Conservation (phyloP, 2,329 filamentous ascomycete species). For the Xylaria multiplex region DNA sequence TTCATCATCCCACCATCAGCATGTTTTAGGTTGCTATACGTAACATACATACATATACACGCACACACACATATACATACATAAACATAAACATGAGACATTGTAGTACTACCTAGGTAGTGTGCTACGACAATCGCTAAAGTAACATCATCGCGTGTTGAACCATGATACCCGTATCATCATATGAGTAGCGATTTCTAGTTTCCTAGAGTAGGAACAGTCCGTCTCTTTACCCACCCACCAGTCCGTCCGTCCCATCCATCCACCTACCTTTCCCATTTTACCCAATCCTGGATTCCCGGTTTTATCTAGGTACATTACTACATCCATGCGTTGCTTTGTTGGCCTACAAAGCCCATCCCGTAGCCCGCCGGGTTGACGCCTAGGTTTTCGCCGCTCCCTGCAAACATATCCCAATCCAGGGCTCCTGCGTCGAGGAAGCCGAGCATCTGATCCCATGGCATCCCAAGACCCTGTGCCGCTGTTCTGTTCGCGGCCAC, state of each 20-base stretch:
- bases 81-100: neutral
- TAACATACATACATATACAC: neutral
- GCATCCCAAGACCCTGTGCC: slow-evolving; percentile 36
- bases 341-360: slow-evolving; percentile 37
- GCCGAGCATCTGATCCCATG: slow-evolving; percentile 50
- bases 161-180: too few relatives aligned
- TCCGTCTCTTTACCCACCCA: slow-evolving; percentile 8
- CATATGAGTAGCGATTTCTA: slow-evolving; percentile 33
- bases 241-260: too few relatives aligned
- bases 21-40: neutral
- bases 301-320: slow-evolving; percentile 8
- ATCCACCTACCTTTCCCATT: neutral
- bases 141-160: neutral
- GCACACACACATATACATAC: too few relatives aligned
- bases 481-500: slow-evolving; percentile 12
- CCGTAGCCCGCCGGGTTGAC: slow-evolving; percentile 31
- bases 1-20: neutral
- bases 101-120: too few relatives aligned
- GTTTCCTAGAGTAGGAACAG: neutral
- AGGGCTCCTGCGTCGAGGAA: slow-evolving; percentile 44
- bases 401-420: slow-evolving; percentile 49
- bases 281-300: neutral
- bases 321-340: slow-evolving; percentile 35
- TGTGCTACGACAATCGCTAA: neutral
- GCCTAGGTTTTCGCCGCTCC: slow-evolving; percentile 31